phyloP scores from a whole-genome alignment of 176 grass and related monocot genomes.

The Microstegium vimineum region DNA sequence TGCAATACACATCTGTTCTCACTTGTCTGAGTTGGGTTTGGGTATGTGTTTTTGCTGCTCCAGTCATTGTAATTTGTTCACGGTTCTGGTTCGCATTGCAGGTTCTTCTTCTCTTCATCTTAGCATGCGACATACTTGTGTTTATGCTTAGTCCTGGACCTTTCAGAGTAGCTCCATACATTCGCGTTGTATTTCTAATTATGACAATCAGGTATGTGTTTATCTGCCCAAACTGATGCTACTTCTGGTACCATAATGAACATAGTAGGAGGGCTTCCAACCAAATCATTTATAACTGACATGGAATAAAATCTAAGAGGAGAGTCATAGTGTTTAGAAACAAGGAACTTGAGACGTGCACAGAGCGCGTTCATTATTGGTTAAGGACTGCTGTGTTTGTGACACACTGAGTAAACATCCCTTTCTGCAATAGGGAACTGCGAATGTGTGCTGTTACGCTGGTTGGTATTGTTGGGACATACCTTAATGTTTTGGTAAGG shows the following conservation, averaged over 20 bases:
- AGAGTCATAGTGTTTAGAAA: not conserved
- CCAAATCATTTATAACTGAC: slow-evolving; percentile 3
- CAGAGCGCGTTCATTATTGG: not conserved
- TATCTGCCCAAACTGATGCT: slow-evolving; percentile 8
- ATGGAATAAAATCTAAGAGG: not conserved
- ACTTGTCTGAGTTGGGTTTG: not conserved
- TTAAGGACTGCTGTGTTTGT: slow-evolving; percentile 1
- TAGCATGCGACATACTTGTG: slow-evolving; percentile 76
- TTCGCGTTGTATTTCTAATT: slow-evolving; percentile 78
- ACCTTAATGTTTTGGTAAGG: slow-evolving; percentile 95
- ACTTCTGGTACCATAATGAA: slow-evolving; percentile 23
- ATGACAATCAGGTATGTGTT: slow-evolving; percentile 73
- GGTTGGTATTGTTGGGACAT: slow-evolving; percentile 67
- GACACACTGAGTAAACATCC: slow-evolving; percentile 22
- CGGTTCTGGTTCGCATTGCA: slow-evolving; percentile 48
- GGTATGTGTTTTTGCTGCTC: not conserved
- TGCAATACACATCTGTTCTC: not conserved
- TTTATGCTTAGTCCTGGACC: slow-evolving; percentile 61
- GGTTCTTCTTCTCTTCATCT: slow-evolving; percentile 81
- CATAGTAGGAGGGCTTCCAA: slow-evolving; percentile 5
- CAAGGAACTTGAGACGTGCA: not conserved
- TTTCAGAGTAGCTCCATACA: slow-evolving; percentile 86
- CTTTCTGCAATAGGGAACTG: slow-evolving; percentile 61
- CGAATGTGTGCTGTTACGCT: slow-evolving; percentile 79
- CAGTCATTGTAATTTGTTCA: slow-evolving; percentile 4